These are phyloP conservation scores for Cryptosporidium sp. DNA, from an alignment of 169 alveolate species.

Conservation along the genomic window DNA sequence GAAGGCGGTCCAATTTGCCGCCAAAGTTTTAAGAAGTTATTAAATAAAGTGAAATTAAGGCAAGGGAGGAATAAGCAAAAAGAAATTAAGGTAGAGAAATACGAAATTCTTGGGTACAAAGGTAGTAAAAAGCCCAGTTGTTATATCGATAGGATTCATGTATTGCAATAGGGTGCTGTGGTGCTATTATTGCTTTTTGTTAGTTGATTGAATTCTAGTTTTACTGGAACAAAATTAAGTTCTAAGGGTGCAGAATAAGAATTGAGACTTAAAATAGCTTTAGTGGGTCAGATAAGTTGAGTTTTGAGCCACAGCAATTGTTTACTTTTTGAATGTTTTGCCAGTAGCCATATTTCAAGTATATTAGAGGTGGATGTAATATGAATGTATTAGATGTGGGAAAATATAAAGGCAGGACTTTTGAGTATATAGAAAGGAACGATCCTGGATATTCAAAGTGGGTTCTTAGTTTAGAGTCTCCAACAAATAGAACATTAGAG, in stretches of 20 bases:
- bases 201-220: too few relatives aligned
- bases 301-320: background rate
- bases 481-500: slow-evolving; percentile 43
- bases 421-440: slow-evolving; percentile 54
- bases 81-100: too few relatives aligned
- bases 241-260: background rate
- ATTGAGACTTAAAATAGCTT: too few relatives aligned
- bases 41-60: too few relatives aligned
- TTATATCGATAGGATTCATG: background rate
- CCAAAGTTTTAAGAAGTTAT: background rate
- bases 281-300: background rate
- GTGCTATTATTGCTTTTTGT: too few relatives aligned
- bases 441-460: slow-evolving; percentile 75
- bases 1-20: background rate
- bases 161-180: background rate
- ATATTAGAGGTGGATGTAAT: background rate
- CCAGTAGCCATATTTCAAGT: background rate
- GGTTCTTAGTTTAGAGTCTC: slow-evolving; percentile 62
- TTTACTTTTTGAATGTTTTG: background rate
- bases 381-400: slow-evolving; percentile 73
- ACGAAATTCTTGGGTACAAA: background rate
- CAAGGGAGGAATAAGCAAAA: background rate
- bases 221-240: background rate
- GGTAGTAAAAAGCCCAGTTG: too few relatives aligned
- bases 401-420: slow-evolving; percentile 46